A percentile compares a stretch with the other conserved stretches of the same genome.
Evolutionary conservation across 139 green algal genomes (phyloP).

Genomic region (Chlamydomonas incerta): DNA sequence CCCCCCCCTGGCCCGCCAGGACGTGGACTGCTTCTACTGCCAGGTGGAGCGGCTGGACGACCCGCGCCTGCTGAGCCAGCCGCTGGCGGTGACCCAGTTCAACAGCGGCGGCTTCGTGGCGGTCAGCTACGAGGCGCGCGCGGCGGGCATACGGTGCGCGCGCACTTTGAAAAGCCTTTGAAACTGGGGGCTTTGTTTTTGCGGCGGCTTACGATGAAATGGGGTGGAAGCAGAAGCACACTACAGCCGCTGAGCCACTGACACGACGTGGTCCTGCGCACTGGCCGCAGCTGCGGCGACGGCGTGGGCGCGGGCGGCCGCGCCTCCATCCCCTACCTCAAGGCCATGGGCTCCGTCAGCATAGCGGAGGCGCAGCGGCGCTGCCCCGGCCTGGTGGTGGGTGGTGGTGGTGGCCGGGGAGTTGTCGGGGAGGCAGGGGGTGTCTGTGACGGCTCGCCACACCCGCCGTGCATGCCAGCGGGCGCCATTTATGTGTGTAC

Average conservation of each 20-base stretch:
- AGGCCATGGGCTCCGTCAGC: constrained; percentile 56
- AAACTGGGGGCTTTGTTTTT: too few species aligned
- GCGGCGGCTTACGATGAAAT: too few species aligned
- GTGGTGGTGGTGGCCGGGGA: too few species aligned
- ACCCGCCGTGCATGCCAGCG: too few species aligned
- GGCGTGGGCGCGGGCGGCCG: constrained; percentile 66
- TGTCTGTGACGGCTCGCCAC: too few species aligned
- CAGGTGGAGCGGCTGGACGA: constrained; percentile 75
- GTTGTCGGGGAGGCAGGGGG: too few species aligned
- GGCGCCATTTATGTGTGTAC: too few species aligned
- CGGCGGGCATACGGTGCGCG: constrained; percentile 59
- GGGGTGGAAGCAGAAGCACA: too few species aligned
- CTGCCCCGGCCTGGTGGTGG: constrained; percentile 67
- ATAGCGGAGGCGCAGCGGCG: constrained; percentile 54
- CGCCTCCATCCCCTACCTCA: constrained; percentile 51
- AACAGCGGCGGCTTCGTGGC: constrained; percentile 79
- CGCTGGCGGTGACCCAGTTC: constrained; percentile 75
- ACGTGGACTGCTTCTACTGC: constrained; percentile 76
- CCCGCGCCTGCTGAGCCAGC: constrained; percentile 54
- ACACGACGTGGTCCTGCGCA: too few species aligned
- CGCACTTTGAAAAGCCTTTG: too few species aligned
- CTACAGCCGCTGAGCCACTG: too few species aligned
- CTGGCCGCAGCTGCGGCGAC: constrained; percentile 58
- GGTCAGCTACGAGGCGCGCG: constrained; percentile 73
- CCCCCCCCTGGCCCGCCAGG: constrained; percentile 31